Evolutionary conservation across 192 early-diverging fungal species (phyloP).

Genomic region (Neocallimastix lanati): DNA sequence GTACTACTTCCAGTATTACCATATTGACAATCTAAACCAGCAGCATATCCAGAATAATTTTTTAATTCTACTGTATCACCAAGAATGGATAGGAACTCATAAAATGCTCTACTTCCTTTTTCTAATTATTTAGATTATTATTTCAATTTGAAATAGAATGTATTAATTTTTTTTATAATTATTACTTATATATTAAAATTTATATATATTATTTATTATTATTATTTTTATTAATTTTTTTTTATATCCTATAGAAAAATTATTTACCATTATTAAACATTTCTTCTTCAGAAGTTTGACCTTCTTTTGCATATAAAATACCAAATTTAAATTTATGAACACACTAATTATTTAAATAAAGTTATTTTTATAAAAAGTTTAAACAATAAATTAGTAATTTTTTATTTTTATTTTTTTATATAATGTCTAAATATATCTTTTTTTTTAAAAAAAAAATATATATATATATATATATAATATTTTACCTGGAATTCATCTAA

Average conservation of each 20-base stretch:
- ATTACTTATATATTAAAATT: too few species aligned
- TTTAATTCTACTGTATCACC: conserved; percentile 11
- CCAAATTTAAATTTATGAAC: not conserved
- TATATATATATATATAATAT: too few species aligned
- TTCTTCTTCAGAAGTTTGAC: conserved; percentile 21
- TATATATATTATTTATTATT: too few species aligned
- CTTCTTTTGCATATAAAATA: not conserved
- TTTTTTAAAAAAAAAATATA: too few species aligned
- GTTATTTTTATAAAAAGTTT: too few species aligned
- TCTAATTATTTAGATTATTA: too few species aligned
- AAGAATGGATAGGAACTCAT: conserved; percentile 12
- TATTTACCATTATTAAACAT: conserved; percentile 19
- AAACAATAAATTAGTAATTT: too few species aligned
- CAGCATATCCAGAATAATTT: conserved; percentile 16
- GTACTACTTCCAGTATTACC: conserved; percentile 14
- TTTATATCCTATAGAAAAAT: too few species aligned
- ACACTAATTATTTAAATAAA: not conserved
- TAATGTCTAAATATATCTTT: too few species aligned
- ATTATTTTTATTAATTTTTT: not conserved
- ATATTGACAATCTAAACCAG: conserved; percentile 17
- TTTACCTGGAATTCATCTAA: not conserved
- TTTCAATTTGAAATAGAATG: too few species aligned
- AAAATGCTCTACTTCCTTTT: conserved; percentile 9
- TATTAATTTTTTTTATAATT: not conserved
- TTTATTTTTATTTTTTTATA: too few species aligned